phyloP scores from a whole-genome alignment of 2,329 filamentous ascomycete genomes.

The Trichoderma polysporum region DNA sequence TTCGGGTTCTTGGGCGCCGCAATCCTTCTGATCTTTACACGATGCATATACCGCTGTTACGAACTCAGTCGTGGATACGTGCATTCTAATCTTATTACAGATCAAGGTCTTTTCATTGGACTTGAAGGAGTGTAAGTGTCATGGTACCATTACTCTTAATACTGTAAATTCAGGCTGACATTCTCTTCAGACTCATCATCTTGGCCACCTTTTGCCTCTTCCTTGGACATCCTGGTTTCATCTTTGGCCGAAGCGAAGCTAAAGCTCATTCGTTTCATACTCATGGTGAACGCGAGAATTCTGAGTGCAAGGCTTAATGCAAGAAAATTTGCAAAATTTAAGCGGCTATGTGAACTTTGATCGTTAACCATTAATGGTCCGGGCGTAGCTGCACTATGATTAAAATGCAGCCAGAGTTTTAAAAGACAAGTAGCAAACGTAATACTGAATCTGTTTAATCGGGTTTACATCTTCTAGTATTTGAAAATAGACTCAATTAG shows the following conservation, averaged over 20 bases:
- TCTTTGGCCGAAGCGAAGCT: not conserved
- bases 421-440: too few relatives aligned
- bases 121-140: conserved; percentile 50
- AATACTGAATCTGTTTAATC: too few relatives aligned
- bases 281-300: not conserved
- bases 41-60: conserved; percentile 63
- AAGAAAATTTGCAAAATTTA: too few relatives aligned
- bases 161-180: conserved; percentile 12
- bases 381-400: too few relatives aligned
- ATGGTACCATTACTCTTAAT: fast-evolving
- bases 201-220: conserved; percentile 39
- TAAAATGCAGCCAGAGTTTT: too few relatives aligned
- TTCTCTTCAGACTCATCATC: conserved; percentile 32
- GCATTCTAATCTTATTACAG: conserved; percentile 50
- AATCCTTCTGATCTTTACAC: conserved; percentile 58
- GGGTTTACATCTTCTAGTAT: too few relatives aligned
- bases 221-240: conserved; percentile 40
- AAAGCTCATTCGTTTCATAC: not conserved
- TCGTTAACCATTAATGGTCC: too few relatives aligned
- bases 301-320: not conserved
- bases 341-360: too few relatives aligned
- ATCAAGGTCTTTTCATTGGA: conserved; percentile 53
- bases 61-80: conserved; percentile 64
- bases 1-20: conserved; percentile 51
- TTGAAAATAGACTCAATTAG: too few relatives aligned